phyloP scores from a whole-genome alignment of 2,329 filamentous ascomycete species.

The Rugonectria rugulosa region DNA sequence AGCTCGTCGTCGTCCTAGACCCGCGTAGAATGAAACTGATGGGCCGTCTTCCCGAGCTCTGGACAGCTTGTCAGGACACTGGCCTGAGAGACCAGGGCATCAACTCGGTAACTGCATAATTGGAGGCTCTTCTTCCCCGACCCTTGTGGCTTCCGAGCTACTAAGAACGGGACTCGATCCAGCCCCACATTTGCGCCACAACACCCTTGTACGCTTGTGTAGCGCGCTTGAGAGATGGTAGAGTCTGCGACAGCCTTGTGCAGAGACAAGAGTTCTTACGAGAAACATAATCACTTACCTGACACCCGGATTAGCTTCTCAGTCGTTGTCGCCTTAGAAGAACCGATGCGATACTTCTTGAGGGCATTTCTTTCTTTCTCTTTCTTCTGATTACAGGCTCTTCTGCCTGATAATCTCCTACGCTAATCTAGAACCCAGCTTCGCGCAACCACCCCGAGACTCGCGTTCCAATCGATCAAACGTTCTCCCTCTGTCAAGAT shows the following conservation, averaged over 20 bases:
- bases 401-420: constrained; percentile 9
- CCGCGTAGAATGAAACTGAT: constrained; percentile 5
- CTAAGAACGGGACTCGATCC: background rate
- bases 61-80: constrained; percentile 37
- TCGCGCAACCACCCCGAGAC: constrained; percentile 19
- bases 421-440: background rate
- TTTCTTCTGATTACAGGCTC: background rate
- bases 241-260: constrained; percentile 3
- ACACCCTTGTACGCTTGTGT: constrained; percentile 1
- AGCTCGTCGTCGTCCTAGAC: background rate
- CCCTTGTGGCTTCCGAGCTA: constrained; percentile 15
- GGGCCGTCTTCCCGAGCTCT: constrained; percentile 18
- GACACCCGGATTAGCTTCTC: background rate
- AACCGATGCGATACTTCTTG: constrained; percentile 19
- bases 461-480: constrained; percentile 7
- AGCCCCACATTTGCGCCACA: constrained; percentile 7
- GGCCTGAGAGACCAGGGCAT: background rate
- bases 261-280: background rate
- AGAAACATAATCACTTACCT: background rate
- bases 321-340: background rate
- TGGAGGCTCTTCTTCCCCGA: constrained; percentile 1
- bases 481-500: constrained; percentile 56
- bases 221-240: background rate
- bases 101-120: constrained; percentile 33
- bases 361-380: background rate